Evolutionary conservation across 257 asterid genomes (phyloP).

Genomic region (Ligustrum vulgare): DNA sequence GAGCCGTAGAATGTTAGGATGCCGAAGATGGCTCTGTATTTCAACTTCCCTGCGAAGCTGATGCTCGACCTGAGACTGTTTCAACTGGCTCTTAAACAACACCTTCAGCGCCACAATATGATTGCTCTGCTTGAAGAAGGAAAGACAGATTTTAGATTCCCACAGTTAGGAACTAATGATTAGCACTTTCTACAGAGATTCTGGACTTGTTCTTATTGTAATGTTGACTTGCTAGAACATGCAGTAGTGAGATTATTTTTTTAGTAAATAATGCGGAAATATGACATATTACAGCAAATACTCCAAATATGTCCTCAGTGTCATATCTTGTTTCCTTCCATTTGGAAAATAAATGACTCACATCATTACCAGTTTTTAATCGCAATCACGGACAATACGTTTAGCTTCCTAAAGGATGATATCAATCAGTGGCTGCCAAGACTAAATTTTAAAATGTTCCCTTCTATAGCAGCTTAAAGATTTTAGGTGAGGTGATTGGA

Average conservation of each 20-base stretch:
- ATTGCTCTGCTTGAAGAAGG: constrained; percentile 51
- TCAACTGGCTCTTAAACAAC: constrained; percentile 71
- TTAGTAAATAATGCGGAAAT: not conserved
- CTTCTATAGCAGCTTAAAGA: not conserved
- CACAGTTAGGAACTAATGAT: not conserved
- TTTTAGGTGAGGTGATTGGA: not conserved
- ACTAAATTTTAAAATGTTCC: not conserved
- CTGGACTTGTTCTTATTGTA: not conserved
- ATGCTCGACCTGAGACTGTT: constrained; percentile 83
- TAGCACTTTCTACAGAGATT: not conserved
- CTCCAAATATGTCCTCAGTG: not conserved
- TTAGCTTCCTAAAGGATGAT: not conserved
- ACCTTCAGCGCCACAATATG: constrained; percentile 86
- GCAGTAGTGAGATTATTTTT: not conserved
- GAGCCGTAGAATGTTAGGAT: constrained; percentile 66
- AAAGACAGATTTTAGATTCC: not conserved
- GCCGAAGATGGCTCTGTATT: constrained; percentile 77
- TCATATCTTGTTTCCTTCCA: not conserved
- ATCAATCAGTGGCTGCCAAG: not conserved
- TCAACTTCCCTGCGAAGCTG: constrained; percentile 87
- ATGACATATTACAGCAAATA: not conserved
- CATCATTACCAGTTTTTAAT: not conserved
- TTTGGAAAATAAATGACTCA: not conserved
- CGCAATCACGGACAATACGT: not conserved
- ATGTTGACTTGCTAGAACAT: not conserved